Conservation (phyloP, 352 stramenopile species). For the Globisporangium parvum region DNA sequence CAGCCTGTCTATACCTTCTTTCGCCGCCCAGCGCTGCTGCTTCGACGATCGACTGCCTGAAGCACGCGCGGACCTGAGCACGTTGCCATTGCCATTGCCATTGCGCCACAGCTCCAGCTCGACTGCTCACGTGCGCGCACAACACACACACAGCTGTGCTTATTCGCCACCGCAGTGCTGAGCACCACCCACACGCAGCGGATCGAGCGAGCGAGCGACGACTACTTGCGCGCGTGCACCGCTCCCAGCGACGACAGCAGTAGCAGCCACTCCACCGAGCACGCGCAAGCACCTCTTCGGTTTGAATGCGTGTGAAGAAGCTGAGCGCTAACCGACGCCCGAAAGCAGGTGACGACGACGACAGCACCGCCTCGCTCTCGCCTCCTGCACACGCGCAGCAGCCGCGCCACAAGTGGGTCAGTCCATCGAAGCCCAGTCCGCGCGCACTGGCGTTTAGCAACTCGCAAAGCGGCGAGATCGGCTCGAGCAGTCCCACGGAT, state of each 20-base stretch:
- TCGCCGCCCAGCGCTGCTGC: neutral
- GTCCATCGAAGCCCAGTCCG: constrained; percentile 24
- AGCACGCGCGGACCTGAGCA: too few species aligned
- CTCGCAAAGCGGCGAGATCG: constrained; percentile 18
- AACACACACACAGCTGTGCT: neutral
- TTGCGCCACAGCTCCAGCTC: too few species aligned
- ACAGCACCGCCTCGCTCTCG: neutral
- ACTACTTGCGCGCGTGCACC: neutral
- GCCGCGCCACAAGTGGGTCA: constrained; percentile 31
- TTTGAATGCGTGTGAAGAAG: constrained; percentile 74
- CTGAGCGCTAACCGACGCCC: constrained; percentile 54
- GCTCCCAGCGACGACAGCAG: neutral
- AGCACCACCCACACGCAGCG: neutral
- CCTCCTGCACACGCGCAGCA: constrained; percentile 1
- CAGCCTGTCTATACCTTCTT: constrained; percentile 2
- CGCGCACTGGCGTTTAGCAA: neutral
- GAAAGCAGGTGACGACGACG: constrained; percentile 62
- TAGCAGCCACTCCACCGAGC: neutral
- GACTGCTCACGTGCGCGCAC: neutral
- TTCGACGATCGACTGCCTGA: too few species aligned
- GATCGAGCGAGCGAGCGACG: too few species aligned
- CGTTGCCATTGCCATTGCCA: too few species aligned
- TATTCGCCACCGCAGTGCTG: neutral
- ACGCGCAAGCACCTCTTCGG: neutral
- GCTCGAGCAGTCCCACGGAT: constrained; percentile 38